Conservation (phyloP, 768 basidiomycete species). For the Podaxis rugospora region DNA sequence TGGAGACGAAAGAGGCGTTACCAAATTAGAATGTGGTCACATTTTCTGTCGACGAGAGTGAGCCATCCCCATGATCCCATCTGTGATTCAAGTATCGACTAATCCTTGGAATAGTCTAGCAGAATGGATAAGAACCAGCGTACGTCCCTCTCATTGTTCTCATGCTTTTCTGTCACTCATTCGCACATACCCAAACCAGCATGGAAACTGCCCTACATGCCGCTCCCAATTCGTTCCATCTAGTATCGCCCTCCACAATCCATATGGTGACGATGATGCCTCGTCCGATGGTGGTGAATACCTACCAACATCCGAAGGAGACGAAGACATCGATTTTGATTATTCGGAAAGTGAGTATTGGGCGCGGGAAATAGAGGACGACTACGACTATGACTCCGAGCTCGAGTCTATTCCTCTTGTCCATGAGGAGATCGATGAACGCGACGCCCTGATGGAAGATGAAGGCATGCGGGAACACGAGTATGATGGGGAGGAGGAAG, state of each 20-base stretch:
- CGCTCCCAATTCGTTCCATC: slow-evolving; percentile 56
- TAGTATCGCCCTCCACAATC: slow-evolving; percentile 39
- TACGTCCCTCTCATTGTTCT: slow-evolving; percentile 22
- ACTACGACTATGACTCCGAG: background rate
- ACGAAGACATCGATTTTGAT: slow-evolving; percentile 44
- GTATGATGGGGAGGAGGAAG: slow-evolving; percentile 7
- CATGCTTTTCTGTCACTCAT: background rate
- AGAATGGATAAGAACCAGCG: slow-evolving; percentile 63
- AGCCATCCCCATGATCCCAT: slow-evolving; percentile 3
- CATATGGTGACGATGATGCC: slow-evolving; percentile 40
- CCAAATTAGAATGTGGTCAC: slow-evolving; percentile 63
- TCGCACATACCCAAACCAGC: slow-evolving; percentile 31
- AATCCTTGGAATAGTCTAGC: slow-evolving; percentile 36
- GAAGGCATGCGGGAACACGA: slow-evolving; percentile 21
- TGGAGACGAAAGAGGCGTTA: slow-evolving; percentile 37
- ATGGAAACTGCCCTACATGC: slow-evolving; percentile 71
- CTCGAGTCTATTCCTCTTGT: background rate
- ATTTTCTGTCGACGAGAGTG: slow-evolving; percentile 67
- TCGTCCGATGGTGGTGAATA: slow-evolving; percentile 69
- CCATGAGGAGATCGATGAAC: slow-evolving; percentile 7
- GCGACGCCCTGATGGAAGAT: slow-evolving; percentile 17
- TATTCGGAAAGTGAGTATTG: background rate
- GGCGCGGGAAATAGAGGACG: slow-evolving; percentile 16
- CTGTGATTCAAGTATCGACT: slow-evolving; percentile 2
- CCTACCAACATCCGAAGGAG: slow-evolving; percentile 47